Percentiles rank a stretch among this genome's conserved stretches.
phyloP scores from a whole-genome alignment of 495 filamentous ascomycete species.

The Cairneyella variabilis region DNA sequence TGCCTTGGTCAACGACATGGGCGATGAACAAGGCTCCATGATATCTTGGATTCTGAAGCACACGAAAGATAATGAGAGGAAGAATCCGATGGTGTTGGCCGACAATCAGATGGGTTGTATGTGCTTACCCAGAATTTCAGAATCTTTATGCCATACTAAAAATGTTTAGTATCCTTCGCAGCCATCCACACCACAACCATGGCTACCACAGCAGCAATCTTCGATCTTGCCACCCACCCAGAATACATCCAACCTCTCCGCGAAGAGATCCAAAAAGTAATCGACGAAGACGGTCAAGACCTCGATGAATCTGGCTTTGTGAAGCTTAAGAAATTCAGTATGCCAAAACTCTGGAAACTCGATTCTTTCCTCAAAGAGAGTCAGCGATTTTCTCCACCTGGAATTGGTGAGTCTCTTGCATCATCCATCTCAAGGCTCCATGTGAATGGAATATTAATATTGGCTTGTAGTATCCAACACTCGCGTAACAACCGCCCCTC shows the following conservation, averaged over 20 bases:
- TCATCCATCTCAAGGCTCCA: neutral
- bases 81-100: neutral
- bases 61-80: neutral
- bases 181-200: slow-evolving; percentile 35
- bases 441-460: no score
- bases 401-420: slow-evolving; percentile 1
- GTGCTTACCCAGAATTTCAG: neutral
- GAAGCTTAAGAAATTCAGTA: slow-evolving; percentile 28
- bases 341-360: slow-evolving; percentile 40
- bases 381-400: slow-evolving; percentile 27
- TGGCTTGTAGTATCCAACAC: neutral
- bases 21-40: slow-evolving; percentile 10
- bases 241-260: slow-evolving; percentile 17
- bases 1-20: neutral
- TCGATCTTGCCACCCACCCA: slow-evolving; percentile 10
- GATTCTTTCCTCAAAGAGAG: slow-evolving; percentile 50
- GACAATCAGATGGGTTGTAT: slow-evolving; percentile 17
- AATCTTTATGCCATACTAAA: neutral
- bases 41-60: slow-evolving; percentile 12
- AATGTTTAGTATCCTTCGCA: slow-evolving; percentile 6
- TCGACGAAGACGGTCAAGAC: slow-evolving; percentile 24
- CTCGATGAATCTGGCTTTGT: slow-evolving; percentile 22
- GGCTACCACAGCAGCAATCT: slow-evolving; percentile 19
- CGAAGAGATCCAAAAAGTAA: slow-evolving; percentile 19
- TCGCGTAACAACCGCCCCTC: neutral